Conservation (phyloP, 169 alveolate genomes). For the Plasmodium malariae region DNA sequence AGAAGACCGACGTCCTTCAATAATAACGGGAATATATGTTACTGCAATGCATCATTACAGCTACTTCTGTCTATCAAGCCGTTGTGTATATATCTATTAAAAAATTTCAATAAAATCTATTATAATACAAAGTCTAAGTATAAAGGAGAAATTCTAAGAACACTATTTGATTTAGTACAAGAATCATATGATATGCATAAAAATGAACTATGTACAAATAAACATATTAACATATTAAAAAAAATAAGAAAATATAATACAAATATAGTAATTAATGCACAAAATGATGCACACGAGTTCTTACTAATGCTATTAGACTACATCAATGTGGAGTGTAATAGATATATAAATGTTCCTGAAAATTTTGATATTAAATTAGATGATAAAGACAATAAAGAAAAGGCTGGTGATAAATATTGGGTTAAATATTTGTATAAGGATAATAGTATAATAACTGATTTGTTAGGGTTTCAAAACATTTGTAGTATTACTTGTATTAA, state of each 20-base stretch:
- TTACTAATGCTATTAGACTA: constrained; percentile 40
- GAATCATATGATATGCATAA: constrained; percentile 34
- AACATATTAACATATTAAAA: constrained; percentile 58
- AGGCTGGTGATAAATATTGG: constrained; percentile 74
- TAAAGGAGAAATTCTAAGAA: constrained; percentile 61
- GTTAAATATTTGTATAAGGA: constrained; percentile 61
- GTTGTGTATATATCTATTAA: constrained; percentile 52
- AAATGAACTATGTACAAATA: constrained; percentile 37
- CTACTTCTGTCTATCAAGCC: constrained; percentile 65
- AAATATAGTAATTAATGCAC: constrained; percentile 46
- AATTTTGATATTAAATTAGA: constrained; percentile 48
- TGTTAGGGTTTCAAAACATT: constrained; percentile 73
- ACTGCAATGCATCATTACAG: constrained; percentile 73
- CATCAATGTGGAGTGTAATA: constrained; percentile 69
- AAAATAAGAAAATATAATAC: constrained; percentile 63
- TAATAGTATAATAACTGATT: constrained; percentile 69
- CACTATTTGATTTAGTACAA: constrained; percentile 37
- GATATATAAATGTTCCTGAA: constrained; percentile 26
- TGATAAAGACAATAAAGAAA: constrained; percentile 71
- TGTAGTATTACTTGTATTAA: constrained; percentile 65
- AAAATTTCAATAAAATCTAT: constrained; percentile 26
- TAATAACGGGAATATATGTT: constrained; percentile 66
- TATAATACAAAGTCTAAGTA: constrained; percentile 46
- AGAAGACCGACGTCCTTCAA: constrained; percentile 48
- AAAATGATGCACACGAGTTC: constrained; percentile 76